Conservation (phyloP, 2,329 filamentous ascomycete genomes). For the Aspergillus aculeatinus region DNA sequence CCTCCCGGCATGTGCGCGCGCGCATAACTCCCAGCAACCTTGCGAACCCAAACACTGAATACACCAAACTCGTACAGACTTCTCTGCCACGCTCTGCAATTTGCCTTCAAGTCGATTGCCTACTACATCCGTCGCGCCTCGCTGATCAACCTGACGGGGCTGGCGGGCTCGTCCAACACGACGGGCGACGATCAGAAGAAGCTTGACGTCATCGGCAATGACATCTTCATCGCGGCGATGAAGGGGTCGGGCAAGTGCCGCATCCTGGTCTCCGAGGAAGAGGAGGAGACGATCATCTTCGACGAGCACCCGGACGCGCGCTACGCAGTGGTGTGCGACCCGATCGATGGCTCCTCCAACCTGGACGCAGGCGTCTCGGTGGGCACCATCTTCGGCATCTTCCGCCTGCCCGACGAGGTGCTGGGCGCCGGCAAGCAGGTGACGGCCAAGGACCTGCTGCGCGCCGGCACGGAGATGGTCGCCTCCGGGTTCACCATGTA, state of each 20-base stretch:
- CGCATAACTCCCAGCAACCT: not conserved
- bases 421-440: slow-evolving; percentile 57
- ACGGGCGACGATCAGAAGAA: slow-evolving; percentile 99
- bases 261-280: slow-evolving; percentile 94
- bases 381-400: slow-evolving; percentile 93
- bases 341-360: slow-evolving; percentile 97
- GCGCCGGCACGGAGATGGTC: slow-evolving; percentile 85
- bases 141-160: slow-evolving; percentile 90
- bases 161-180: slow-evolving; percentile 90
- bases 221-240: slow-evolving; percentile 96
- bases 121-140: slow-evolving; percentile 98
- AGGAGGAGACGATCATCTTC: slow-evolving; percentile 90
- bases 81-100: slow-evolving; percentile 95
- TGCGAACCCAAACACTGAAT: not conserved
- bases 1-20: not conserved
- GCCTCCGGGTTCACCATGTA: slow-evolving; percentile 99
- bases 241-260: slow-evolving; percentile 85
- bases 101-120: slow-evolving; percentile 99
- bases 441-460: slow-evolving; percentile 70
- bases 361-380: slow-evolving; percentile 96
- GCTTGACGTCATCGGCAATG: slow-evolving; percentile 97
- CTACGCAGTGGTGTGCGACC: slow-evolving; percentile 95
- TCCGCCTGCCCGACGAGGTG: slow-evolving; percentile 74
- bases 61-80: slow-evolving; percentile 57
- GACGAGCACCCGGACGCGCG: slow-evolving; percentile 69